Percentiles rank a stretch among this genome's conserved stretches.
Conservation (phyloP, 108 stramenopile species). For the Cyclotella baltica region DNA sequence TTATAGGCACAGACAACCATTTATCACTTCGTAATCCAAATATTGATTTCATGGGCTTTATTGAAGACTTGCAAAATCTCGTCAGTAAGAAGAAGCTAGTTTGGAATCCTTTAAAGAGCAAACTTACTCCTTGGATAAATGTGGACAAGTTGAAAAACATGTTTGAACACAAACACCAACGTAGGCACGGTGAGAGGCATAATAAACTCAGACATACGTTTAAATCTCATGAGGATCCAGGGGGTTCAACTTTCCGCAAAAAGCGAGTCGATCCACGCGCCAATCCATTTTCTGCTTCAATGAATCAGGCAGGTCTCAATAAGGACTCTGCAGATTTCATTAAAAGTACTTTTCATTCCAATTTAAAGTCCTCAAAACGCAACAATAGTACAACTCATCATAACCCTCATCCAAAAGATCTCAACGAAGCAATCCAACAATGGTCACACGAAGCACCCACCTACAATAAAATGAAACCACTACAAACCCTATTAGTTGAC, state of each 20-base stretch:
- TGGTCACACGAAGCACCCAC: constrained; percentile 37
- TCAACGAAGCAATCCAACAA: constrained; percentile 19
- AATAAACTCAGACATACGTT: not conserved
- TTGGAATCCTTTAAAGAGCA: constrained; percentile 42
- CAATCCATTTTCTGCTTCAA: not conserved
- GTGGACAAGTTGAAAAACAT: constrained; percentile 25
- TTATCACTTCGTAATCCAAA: constrained; percentile 37
- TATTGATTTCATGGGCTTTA: constrained; percentile 30
- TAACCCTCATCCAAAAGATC: not conserved
- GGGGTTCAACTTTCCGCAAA: not conserved
- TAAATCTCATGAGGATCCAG: not conserved
- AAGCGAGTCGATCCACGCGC: not conserved
- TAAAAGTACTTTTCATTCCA: no score
- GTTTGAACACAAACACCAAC: constrained; percentile 13
- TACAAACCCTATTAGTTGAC: constrained; percentile 2
- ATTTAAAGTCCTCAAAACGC: no score
- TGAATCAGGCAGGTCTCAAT: not conserved
- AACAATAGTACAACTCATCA: not conserved
- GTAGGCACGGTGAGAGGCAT: not conserved
- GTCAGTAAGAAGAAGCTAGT: constrained; percentile 30
- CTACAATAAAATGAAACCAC: not conserved
- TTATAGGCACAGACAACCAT: constrained; percentile 1
- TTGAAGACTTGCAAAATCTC: constrained; percentile 19
- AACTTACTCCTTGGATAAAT: constrained; percentile 39
- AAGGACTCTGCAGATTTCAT: no score